Evolutionary conservation across 2,329 filamentous ascomycete genomes (phyloP), one percentile per base, ranked within the genome.

Genomic region (Fusarium algeriense): DNA sequence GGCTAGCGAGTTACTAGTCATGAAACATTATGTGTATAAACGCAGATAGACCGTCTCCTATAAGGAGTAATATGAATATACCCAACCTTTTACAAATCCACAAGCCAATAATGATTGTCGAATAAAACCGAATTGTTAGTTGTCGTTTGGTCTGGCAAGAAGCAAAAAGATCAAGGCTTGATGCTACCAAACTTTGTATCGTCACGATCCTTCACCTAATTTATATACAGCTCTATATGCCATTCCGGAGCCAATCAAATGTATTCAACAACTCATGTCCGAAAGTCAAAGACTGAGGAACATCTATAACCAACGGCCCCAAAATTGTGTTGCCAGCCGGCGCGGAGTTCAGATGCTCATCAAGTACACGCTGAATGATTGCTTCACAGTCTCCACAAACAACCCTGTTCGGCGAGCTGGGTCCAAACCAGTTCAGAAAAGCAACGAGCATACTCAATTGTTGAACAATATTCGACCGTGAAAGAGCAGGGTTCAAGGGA

Each of bases 371-470:
- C 62, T 85, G 82, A 55, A 88, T 85, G 26, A 86, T 80, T 5
- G 77, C 75, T 63, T 83, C 82, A 69, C 83, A 85, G n/a, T 83
- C 78, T 35, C 70, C 74, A 71, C 85, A 87, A 7, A 87, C 75
- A 30, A 82, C 79, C 17, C 82, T 82, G 41, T 87, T 87, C 7
- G 85, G 84, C 0, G 83, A 84, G 15, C 79, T 80, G 1, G 84
- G 84, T 20, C 80, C 79, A 7, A 87, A 79, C 85, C 85, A 87
- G 50, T 85, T 84, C 15, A 87, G 77, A 62, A 86, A 87, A 0
- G 83, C 85, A 10, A 86, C 81, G 1, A 88, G 78, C 3, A 87
- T 80, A 60, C 83, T 86, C 2, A 87, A 79, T 64, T 87, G 84
- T 69, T 87, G 85, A 20, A 87, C 82, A 26, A 87, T 84, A 44